Percentiles rank a stretch among this genome's conserved stretches.
These are phyloP conservation scores for Fusarium nisikadoi DNA, from an alignment of 2,329 filamentous ascomycete species.

Conservation along the genomic window DNA sequence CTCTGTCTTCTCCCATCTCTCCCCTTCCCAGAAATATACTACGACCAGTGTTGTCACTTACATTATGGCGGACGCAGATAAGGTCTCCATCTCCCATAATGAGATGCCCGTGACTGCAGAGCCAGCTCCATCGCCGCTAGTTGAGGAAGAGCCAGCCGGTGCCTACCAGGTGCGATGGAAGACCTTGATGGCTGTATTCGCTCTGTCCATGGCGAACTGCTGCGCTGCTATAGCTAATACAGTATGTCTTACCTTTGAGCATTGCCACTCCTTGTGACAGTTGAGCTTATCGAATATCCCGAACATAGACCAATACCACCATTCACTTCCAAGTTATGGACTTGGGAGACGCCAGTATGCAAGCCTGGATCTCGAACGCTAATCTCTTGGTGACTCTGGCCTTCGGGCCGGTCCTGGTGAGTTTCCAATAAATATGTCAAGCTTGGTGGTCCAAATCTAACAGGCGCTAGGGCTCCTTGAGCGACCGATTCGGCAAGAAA, in stretches of 20 bases:
- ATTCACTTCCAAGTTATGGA: background rate
- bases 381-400: background rate
- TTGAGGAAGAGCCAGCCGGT: background rate
- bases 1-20: background rate
- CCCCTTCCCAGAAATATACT: background rate
- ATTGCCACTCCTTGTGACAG: no score
- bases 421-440: no score
- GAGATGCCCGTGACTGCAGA: background rate
- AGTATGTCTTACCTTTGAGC: background rate
- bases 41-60: fast-evolving
- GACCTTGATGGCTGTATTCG: background rate
- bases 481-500: background rate
- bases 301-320: background rate
- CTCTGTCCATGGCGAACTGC: background rate
- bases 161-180: background rate
- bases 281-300: background rate
- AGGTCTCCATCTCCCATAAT: background rate
- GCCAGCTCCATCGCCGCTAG: background rate
- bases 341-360: background rate
- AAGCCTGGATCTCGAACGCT: background rate
- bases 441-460: no score
- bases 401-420: background rate
- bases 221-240: background rate
- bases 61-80: background rate
- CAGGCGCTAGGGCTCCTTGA: background rate